These are phyloP conservation scores for Hibiscus trionum DNA, from an alignment of 345 rosid species.

Conservation along the genomic window DNA sequence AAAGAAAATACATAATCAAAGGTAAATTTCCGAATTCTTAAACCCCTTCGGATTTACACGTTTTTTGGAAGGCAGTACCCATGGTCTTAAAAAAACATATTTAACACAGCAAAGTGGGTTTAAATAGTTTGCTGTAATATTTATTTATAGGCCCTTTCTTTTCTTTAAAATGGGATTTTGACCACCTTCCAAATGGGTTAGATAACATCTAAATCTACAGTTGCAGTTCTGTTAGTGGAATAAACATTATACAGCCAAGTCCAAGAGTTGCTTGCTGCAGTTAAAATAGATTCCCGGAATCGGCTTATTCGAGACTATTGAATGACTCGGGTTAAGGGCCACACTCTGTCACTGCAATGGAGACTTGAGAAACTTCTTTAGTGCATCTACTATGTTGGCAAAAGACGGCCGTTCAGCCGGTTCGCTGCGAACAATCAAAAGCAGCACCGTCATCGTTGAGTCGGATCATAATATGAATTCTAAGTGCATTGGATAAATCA, in stretches of 20 bases:
- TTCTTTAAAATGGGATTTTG: not conserved
- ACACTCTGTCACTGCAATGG: slow-evolving; percentile 43
- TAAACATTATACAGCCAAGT: not conserved
- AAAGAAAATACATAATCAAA: not conserved
- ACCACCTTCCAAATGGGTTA: slow-evolving; percentile 5
- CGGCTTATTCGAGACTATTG: slow-evolving; percentile 2
- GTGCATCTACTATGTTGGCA: slow-evolving; percentile 47
- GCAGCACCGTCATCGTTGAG: not conserved
- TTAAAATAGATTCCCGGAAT: not conserved
- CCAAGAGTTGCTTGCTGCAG: not conserved
- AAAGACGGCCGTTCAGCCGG: slow-evolving; percentile 75
- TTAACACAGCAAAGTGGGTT: not conserved
- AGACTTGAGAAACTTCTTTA: slow-evolving; percentile 81
- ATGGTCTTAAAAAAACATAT: not conserved
- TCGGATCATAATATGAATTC: not conserved
- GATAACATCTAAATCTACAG: not conserved
- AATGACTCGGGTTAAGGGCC: not conserved
- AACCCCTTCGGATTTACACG: slow-evolving; percentile 8
- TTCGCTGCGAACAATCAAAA: slow-evolving; percentile 35
- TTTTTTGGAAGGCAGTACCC: not conserved
- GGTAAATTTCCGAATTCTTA: slow-evolving; percentile 10
- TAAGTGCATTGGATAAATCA: not conserved
- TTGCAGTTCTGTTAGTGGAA: slow-evolving; percentile 1
- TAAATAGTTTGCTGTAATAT: not conserved
- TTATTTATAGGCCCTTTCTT: not conserved